Base-by-base conservation (phyloP, 1,139 yeast genomes). In the Geotrichum reessii region DNA sequence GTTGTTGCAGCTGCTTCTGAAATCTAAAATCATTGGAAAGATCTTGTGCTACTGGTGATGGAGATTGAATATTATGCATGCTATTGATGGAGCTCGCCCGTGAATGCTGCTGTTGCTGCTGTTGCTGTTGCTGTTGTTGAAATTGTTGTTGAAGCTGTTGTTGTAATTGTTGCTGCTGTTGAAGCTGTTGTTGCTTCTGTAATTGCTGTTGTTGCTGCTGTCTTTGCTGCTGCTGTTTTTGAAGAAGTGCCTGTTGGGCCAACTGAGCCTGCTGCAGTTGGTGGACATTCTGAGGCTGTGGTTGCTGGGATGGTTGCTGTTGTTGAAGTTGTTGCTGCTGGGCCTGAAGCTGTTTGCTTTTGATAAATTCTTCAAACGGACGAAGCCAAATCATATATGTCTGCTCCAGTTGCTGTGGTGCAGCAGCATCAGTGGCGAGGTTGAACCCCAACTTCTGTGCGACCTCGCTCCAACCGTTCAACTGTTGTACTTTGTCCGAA, bases 311-410 rank as follows among this genome's bases (percentile, higher is more conserved):
- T 19, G 62, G 70, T 46, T 60, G 68, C 47, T 61, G 66, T 50
- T 53, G 61, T 19, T 61, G 50, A 8, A 47, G 57, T 8, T 50
- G 62, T 21, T 60, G 67, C 47, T 61, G 67, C 7, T 60, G 65
- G 53, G 62, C 69, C 47, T 65, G 66, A 49, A 55, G 68, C 50
- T 57, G 60, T 25, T 55, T 37, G 28, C 49, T 63, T 28, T 71
- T 72, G 58, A 83, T 78, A 65, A 85, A 87, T 66, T 81, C 89
- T 67, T 90, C 97, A 70, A 87, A 90, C 0, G 95, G 93, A 52
- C 80, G 76, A 51, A 90, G 72, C 62, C 76, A 78, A 53, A 78
- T 82, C 55, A 80, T 78, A 69, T 86, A 90, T 57, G 84, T 78
- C 54, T 78, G 76, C 9, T 86, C 81, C 52, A 90, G 73, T 64